Evolutionary conservation across 2,329 filamentous ascomycete species (phyloP).

Genomic region (Neospermospora avenae): DNA sequence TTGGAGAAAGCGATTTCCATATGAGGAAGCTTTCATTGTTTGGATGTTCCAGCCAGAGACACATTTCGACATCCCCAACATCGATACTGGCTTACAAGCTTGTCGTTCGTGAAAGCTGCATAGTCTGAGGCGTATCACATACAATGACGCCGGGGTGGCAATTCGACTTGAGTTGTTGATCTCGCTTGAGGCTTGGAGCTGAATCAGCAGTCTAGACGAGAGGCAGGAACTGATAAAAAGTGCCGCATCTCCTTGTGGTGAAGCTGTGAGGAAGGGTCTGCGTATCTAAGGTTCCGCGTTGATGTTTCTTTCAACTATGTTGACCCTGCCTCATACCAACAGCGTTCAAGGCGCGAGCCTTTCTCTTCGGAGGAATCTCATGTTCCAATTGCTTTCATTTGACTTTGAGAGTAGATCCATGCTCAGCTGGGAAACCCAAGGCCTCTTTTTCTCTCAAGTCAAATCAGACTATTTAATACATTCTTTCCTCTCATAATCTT

Average conservation of each 20-base stretch:
- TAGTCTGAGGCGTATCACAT: background rate
- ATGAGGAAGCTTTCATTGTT: background rate
- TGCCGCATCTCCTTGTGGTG: background rate
- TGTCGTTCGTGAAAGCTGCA: background rate
- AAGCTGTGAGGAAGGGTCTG: no score
- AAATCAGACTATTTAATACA: no score
- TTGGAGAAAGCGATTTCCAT: slow-evolving; percentile 3
- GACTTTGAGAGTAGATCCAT: background rate
- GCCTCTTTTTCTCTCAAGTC: no score
- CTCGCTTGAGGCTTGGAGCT: background rate
- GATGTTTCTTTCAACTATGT: no score
- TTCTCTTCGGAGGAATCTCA: background rate
- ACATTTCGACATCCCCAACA: background rate
- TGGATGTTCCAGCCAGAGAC: background rate
- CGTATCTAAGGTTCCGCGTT: no score
- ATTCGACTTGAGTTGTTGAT: background rate
- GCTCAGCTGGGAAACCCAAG: no score
- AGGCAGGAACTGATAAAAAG: background rate
- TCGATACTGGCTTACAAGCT: background rate
- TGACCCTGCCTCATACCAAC: no score
- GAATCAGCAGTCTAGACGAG: background rate
- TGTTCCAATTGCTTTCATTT: background rate
- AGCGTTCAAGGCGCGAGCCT: no score
- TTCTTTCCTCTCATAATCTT: no score
- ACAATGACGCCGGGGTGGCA: background rate